Evolutionary conservation across 768 basidiomycete species (phyloP), one percentile per base, ranked within the genome.

Genomic region (Tylopilus cervinicoccineus): DNA sequence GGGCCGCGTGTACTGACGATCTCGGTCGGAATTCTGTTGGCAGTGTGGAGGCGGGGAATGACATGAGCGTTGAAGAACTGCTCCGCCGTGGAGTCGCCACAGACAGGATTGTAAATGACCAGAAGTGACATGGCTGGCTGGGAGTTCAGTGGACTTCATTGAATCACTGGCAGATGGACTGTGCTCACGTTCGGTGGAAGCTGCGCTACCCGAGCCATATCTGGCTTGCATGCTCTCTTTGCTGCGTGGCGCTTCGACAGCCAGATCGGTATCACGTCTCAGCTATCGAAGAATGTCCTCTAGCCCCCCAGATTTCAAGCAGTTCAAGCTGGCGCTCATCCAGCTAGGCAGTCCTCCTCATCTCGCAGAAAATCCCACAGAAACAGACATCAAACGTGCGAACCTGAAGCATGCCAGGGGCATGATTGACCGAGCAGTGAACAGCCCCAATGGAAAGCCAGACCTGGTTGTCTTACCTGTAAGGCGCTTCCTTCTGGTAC

Each of bases 391-490:
- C 53, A 98, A 97, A 70, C 55, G 72, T 0, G 77, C 76, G 14
- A 98, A 97, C 65, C 74, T 99, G 48, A 74, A 72, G 38, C 88
- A 92, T 76, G 95, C 95, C 3, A 73, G 79, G 28, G 80, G 85
- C 31, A 84, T 87, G 78, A 80, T 96, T 44, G 61, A 77, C n/a
- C 80, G 79, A 56, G 95, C 91, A 8, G 83, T 80, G 2, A 54
- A 57, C 42, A 69, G 57, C 11, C 48, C 67, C 5, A 55, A 56
- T 12, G 53, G 47, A 28, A 90, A 84, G 68, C 86, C 89, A 14
- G 80, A 89, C 60, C 57, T 94, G 12, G 80, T 96, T 48, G 91
- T 95, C 5, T 72, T 96, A 20, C 93, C 93, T 2, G 91, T 91
- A 58, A 51, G 84, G 55, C 42, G 26, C 17, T 42, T 43, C 6